phyloP scores from a whole-genome alignment of 352 stramenopile genomes.

The Pythium plurisporium region DNA sequence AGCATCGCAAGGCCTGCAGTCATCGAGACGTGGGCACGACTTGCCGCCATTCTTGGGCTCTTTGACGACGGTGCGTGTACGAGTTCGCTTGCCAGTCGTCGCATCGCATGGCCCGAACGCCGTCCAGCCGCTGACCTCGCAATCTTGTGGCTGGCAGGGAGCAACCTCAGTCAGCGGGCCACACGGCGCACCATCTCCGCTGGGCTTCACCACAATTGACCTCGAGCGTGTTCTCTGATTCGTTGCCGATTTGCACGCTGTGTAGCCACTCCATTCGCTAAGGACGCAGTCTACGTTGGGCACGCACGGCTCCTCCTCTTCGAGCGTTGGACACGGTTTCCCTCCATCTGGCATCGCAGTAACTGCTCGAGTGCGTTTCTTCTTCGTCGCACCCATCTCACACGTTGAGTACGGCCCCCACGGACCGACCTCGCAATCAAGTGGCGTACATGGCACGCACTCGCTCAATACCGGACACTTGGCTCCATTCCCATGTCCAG shows the following conservation, averaged over 20 bases:
- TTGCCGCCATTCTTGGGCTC: conserved; percentile 32
- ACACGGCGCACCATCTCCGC: conserved; percentile 37
- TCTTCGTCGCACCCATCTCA: conserved; percentile 22
- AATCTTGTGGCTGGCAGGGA: conserved; percentile 37
- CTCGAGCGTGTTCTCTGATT: conserved; percentile 30
- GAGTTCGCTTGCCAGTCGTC: conserved; percentile 30
- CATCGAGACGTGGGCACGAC: conserved; percentile 39
- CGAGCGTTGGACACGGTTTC: conserved; percentile 32
- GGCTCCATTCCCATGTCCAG: conserved; percentile 27
- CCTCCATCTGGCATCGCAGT: conserved; percentile 30
- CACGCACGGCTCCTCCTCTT: conserved; percentile 27
- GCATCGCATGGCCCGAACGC: conserved; percentile 36
- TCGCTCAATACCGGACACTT: conserved; percentile 39
- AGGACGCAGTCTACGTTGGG: conserved; percentile 46
- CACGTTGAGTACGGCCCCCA: conserved; percentile 48
- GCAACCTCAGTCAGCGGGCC: conserved; percentile 30
- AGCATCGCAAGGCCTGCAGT: conserved; percentile 32
- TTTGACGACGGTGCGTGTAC: conserved; percentile 29
- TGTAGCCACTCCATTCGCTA: conserved; percentile 39
- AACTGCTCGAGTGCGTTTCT: conserved; percentile 36
- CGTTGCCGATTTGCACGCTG: conserved; percentile 27
- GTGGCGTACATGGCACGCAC: conserved; percentile 27
- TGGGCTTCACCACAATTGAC: conserved; percentile 31
- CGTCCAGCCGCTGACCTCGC: conserved; percentile 49
- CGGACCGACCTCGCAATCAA: conserved; percentile 41